Base-by-base conservation (phyloP, 2,329 filamentous ascomycete genomes). In the Elsinoe necatrix region DNA sequence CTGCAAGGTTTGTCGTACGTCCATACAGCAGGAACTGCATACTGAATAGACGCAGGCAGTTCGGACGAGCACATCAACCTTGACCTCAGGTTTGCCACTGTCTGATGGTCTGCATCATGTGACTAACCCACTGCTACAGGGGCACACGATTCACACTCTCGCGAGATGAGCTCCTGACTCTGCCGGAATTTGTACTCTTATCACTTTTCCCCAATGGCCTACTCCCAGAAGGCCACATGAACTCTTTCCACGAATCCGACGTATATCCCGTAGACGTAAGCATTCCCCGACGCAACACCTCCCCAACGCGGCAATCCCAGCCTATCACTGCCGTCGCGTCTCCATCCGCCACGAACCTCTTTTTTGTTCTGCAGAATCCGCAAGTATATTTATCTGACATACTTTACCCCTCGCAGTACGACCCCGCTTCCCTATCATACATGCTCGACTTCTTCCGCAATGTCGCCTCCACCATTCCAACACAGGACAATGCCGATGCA, bases 171-270 rank as follows among this genome's bases (percentile, higher is more conserved):
- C 81, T 98, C 54, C 77, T 98, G 61, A 98, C 93, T 8, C 79
- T 98, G 50, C 93, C 93, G 55, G 93, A 98, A 75, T 98, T 98
- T 67, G 93, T 98, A 45, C 80, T 98, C 43, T 78, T 98, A 39
- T 98, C 93, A n/a, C 79, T 98, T 39, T 98, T 98, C 66, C 93
- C 93, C 37, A 98, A 98, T 69, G 93, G 93, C n/a, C 80, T 98
- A 21, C 90, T 98, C 61, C 93, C 93, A 4, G 93, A 98, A 71
- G 91, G 92, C 14, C 92, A 97, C 68, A 88, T 95, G 83, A 93
- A 89, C 68, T 87, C 88, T 54, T 95, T 92, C 70, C 83, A 90
- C 61, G 93, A 97, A 65, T 87, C 87, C 63, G 92, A 97, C 71
- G 87, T 95, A 60, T 95, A 97, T 65, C 90, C 93, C 71, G 92